phyloP scores from a whole-genome alignment of 73 alveolate genomes.

The Tetrahymena thermophila region DNA sequence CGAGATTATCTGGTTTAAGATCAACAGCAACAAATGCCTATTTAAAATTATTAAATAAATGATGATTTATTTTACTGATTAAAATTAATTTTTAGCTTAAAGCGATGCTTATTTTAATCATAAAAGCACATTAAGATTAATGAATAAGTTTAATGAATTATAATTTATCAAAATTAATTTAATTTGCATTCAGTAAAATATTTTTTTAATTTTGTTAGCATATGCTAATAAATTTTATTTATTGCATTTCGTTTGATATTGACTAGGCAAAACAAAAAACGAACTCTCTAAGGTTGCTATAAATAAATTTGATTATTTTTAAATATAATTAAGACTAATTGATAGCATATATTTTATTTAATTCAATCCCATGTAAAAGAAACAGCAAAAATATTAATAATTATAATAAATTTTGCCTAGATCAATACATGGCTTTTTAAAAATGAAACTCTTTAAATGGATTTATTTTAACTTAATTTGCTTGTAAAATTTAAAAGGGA shows the following conservation, averaged over 20 bases:
- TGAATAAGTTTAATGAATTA: no score
- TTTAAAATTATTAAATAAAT: neutral
- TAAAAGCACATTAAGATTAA: neutral
- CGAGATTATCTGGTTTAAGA: conserved; percentile 64
- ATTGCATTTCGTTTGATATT: neutral
- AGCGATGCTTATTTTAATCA: neutral
- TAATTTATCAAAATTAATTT: no score
- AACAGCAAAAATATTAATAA: neutral
- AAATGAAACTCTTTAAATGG: neutral
- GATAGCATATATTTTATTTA: neutral
- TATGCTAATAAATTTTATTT: neutral
- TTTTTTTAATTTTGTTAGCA: no score
- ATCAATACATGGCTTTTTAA: neutral
- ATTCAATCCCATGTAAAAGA: neutral
- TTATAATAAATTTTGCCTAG: neutral
- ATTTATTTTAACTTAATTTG: neutral
- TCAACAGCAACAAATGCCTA: conserved; percentile 50
- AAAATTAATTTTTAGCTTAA: no score
- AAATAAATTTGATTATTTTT: neutral
- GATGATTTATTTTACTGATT: neutral
- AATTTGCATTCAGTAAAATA: no score
- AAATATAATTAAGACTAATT: neutral
- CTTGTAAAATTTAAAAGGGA: neutral
- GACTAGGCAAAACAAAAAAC: neutral
- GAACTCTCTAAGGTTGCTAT: neutral